These are phyloP conservation scores for Akanthomyces lecanii DNA, from an alignment of 2,329 filamentous ascomycete species.

Conservation along the genomic window DNA sequence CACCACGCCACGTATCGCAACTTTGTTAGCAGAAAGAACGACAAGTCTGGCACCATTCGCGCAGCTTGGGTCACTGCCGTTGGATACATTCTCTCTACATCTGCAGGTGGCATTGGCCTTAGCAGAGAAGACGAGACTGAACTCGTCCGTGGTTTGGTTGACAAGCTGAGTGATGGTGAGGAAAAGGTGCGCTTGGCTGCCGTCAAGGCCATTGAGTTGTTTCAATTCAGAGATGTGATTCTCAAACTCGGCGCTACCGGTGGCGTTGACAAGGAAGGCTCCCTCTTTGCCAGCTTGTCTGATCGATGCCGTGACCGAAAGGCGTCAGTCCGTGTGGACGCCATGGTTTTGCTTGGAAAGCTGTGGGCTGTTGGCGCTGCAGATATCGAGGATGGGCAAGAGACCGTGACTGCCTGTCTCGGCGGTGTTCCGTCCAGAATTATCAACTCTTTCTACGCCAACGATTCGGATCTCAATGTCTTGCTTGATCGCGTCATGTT, in stretches of 20 bases:
- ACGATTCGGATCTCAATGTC: constrained; percentile 80
- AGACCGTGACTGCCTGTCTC: constrained; percentile 69
- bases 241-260: constrained; percentile 75
- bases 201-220: constrained; percentile 77
- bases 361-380: constrained; percentile 93
- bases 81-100: constrained; percentile 84
- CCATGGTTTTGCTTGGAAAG: constrained; percentile 76
- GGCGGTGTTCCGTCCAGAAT: constrained; percentile 80
- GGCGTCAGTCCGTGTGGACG: constrained; percentile 74
- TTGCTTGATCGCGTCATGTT: constrained; percentile 80
- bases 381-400: constrained; percentile 79
- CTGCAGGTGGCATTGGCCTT: constrained; percentile 82
- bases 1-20: constrained; percentile 75
- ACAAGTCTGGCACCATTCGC: constrained; percentile 79
- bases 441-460: constrained; percentile 83
- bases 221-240: constrained; percentile 76
- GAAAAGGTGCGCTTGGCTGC: constrained; percentile 87
- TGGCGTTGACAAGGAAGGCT: constrained; percentile 69
- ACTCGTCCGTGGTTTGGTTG: constrained; percentile 69
- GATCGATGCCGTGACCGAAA: constrained; percentile 87
- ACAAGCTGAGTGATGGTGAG: constrained; percentile 81
- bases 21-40: constrained; percentile 79
- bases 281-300: constrained; percentile 75
- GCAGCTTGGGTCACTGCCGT: constrained; percentile 81
- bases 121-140: constrained; percentile 75